Percentiles rank a stretch among this genome's conserved stretches.
phyloP scores from a whole-genome alignment of 352 stramenopile species.

The Aphanomyces invadans region DNA sequence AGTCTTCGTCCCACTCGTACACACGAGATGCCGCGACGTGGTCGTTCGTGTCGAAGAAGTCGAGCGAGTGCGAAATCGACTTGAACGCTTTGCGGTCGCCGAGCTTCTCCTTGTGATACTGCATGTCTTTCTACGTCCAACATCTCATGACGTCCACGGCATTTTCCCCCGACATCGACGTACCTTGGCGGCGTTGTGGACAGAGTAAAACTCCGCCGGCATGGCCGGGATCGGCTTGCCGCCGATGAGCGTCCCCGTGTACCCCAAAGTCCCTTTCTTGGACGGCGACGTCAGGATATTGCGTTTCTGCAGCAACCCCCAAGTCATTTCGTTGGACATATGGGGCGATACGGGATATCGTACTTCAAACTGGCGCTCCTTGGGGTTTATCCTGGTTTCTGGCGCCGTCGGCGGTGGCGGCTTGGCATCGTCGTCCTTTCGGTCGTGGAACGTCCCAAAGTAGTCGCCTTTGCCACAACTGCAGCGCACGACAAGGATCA shows the following conservation, averaged over 20 bases:
- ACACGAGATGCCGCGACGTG: conserved; percentile 51
- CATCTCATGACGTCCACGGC: too few species aligned
- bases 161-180: conserved; percentile 17
- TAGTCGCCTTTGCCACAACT: conserved; percentile 61
- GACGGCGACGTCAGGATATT: conserved; percentile 55
- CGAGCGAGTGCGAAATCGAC: conserved; percentile 48
- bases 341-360: background rate
- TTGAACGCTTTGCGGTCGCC: conserved; percentile 70
- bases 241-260: conserved; percentile 59
- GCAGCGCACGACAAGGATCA: too few species aligned
- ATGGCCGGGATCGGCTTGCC: conserved; percentile 37
- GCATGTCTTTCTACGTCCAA: conserved; percentile 35
- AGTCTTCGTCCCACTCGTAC: conserved; percentile 64
- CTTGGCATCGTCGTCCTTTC: conserved; percentile 54
- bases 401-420: conserved; percentile 30
- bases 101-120: conserved; percentile 42
- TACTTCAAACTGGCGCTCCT: conserved; percentile 50
- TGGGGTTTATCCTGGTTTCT: conserved; percentile 34
- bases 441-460: conserved; percentile 59
- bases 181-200: conserved; percentile 24
- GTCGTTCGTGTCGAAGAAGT: conserved; percentile 70
- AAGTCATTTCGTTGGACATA: background rate
- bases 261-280: conserved; percentile 68
- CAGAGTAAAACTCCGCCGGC: conserved; percentile 56
- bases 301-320: conserved; percentile 51